Base-by-base conservation (phyloP, 768 basidiomycete genomes). In the Xerocomus spinulosus region DNA sequence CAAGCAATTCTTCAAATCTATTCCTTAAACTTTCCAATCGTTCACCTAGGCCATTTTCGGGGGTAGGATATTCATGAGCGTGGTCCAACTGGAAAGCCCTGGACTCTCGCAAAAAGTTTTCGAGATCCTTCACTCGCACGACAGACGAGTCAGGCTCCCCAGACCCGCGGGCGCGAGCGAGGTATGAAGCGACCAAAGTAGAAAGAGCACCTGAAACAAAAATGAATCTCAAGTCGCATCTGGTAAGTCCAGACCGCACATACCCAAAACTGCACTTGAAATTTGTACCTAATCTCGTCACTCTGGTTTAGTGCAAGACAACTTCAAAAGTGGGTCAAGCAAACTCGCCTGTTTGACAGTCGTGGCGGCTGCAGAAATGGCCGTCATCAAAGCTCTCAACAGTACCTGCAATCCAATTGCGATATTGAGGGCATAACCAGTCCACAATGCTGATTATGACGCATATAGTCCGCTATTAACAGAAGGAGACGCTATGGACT, bases 131-230 rank as follows among this genome's bases (percentile, higher is more conserved):
- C 4, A 71, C 71, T 10, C 79, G 76, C 3, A 68, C 60, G 25
- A 73, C 70, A 0, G 83, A 84, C n/a, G 74, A 43, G 51, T 87
- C 83, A 2, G 87, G 87, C 54, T 88, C 86, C 30, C 78, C 77
- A 0, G 83, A 80, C 10, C 85, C 83, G 23, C 85, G 78, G 21
- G 77, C 73, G 12, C 81, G 79, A 3, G 86, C 87, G 21, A 89
- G 72, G 62, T 83, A 88, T 2, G 85, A 82, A 15, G 86, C 85
- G 13, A 82, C 75, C 17, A 87, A 18, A 0, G 86, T 89, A 4
- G 85, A 64, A 10, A 83, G 48, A n/a, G 80, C 85, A 26, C 87
- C 83, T 80, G 15, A 0, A 44, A 18, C 17, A 7, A 33, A 25
- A 15, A 15, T 54, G 24, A 44, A 39, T 6, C 1, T 23, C 24